Base-by-base conservation (phyloP, 1,284 basidiomycete genomes). In the Apiotrichum sp. region DNA sequence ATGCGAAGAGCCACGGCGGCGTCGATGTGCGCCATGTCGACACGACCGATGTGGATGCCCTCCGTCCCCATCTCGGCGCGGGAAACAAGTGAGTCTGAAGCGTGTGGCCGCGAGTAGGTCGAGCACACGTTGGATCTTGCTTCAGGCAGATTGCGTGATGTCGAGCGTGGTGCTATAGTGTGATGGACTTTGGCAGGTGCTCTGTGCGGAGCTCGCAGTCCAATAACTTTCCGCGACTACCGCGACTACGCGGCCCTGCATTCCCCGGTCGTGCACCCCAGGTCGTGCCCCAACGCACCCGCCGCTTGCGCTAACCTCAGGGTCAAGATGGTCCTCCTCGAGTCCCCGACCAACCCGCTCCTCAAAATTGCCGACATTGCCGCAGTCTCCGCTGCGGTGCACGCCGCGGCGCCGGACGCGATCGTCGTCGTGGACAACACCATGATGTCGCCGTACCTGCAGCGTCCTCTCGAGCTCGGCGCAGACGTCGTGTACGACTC, bases 381-480 rank as follows among this genome's bases (percentile, higher is more conserved):
- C 9, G 80, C 80, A 32, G 90, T 97, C 64, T 85, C 86, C 60
- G 81, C 82, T 51, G 80, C 88, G 63, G 88, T 95, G 62, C 90
- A 93, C 71, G 84, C 86, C 64, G 82, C 83, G 44, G 85, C 87
- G 16, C 88, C 88, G 14, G 81, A 87, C 65, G 92, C 92, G 1
- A 72, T 95, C 65, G 79, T 97, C 59, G 89, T 97, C 34, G 91
- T 93, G 31, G 96, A 99, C 77, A 99, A 99, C 77, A 98, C 96
- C 62, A 98, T 98, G 96, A 97, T 98, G 93, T 97, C 93, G 69
- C 96, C 96, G 9, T 98, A 98, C 77, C 82, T 98, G 16, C 93
- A 97, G 77, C 81, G 93, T 53, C 96, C 96, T 2, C 83, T 98
- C 51, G 92, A 98, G 71, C 86, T 96, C 59, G 96, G 96, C 33